A percentile compares a stretch with the other conserved stretches of the same genome.
Conservation (phyloP, 2,329 filamentous ascomycete species). For the Aspergillus aculeatus region DNA sequence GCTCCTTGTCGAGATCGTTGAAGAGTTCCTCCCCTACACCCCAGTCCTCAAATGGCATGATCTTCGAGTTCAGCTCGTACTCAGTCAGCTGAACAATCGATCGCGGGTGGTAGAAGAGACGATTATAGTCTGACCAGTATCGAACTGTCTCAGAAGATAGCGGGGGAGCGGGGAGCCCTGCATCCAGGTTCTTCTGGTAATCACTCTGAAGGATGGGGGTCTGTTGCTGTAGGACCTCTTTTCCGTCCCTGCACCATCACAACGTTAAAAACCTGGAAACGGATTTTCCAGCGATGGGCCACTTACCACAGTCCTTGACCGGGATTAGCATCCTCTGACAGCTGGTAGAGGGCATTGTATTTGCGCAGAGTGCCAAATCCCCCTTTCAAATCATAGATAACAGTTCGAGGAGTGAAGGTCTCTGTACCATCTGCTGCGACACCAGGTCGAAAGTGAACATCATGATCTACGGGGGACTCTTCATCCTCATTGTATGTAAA, state of each 20-base stretch:
- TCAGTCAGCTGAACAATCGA: constrained; percentile 86
- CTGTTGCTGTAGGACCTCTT: constrained; percentile 67
- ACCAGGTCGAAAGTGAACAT: constrained; percentile 84
- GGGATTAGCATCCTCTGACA: constrained; percentile 39
- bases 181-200: constrained; percentile 78
- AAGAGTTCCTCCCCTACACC: constrained; percentile 73
- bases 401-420: constrained; percentile 84
- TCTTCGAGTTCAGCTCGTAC: constrained; percentile 75
- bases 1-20: constrained; percentile 68
- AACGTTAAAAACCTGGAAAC: not conserved
- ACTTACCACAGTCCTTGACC: constrained; percentile 48
- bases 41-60: constrained; percentile 82
- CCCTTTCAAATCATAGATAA: constrained; percentile 94
- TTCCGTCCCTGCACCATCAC: constrained; percentile 57
- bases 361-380: constrained; percentile 86
- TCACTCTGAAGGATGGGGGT: constrained; percentile 65
- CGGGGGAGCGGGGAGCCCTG: constrained; percentile 62
- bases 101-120: constrained; percentile 86
- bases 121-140: constrained; percentile 96
- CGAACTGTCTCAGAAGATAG: constrained; percentile 72
- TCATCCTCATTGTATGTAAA: constrained; percentile 78
- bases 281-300: not conserved
- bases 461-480: constrained; percentile 70
- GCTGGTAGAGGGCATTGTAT: constrained; percentile 83
- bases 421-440: constrained; percentile 79